A percentile compares a stretch with the other conserved stretches of the same genome.
Conservation (phyloP, 2,329 filamentous ascomycete genomes). For the Celoporthe dispersa region DNA sequence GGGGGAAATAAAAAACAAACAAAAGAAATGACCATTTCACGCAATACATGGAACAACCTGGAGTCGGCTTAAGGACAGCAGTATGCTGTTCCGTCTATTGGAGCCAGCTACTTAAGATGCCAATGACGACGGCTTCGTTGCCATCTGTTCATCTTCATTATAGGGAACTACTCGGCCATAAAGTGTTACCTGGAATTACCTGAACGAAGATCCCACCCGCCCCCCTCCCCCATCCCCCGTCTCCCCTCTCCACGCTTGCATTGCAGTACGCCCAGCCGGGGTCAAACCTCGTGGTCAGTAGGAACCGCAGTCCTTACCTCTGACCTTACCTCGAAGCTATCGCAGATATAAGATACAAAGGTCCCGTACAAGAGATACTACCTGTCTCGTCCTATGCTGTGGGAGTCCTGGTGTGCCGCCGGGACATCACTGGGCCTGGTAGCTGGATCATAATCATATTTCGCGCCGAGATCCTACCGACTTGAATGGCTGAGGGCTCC, state of each 20-base stretch:
- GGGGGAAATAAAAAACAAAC: too few relatives aligned
- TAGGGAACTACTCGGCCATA: neutral
- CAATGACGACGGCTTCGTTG: neutral
- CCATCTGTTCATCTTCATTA: neutral
- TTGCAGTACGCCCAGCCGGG: conserved; percentile 12
- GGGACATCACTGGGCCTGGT: neutral
- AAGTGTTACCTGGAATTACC: neutral
- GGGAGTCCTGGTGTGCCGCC: conserved; percentile 3
- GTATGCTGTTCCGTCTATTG: conserved; percentile 14
- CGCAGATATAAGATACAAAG: conserved; percentile 20
- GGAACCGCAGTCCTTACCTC: conserved; percentile 37
- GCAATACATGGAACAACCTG: neutral
- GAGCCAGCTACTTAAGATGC: conserved; percentile 1
- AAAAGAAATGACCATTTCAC: conserved; percentile 9
- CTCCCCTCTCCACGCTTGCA: too few relatives aligned
- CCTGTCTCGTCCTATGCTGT: conserved; percentile 27
- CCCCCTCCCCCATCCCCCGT: too few relatives aligned
- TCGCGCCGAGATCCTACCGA: conserved; percentile 7
- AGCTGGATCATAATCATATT: neutral
- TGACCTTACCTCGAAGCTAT: conserved; percentile 37
- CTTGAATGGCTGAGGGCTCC: neutral
- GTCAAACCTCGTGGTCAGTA: conserved; percentile 33
- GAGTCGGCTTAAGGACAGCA: conserved; percentile 6
- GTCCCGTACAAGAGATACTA: conserved; percentile 28
- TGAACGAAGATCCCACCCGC: neutral